Conservation (phyloP, 1,139 yeast species). For the Candida smagusa region DNA sequence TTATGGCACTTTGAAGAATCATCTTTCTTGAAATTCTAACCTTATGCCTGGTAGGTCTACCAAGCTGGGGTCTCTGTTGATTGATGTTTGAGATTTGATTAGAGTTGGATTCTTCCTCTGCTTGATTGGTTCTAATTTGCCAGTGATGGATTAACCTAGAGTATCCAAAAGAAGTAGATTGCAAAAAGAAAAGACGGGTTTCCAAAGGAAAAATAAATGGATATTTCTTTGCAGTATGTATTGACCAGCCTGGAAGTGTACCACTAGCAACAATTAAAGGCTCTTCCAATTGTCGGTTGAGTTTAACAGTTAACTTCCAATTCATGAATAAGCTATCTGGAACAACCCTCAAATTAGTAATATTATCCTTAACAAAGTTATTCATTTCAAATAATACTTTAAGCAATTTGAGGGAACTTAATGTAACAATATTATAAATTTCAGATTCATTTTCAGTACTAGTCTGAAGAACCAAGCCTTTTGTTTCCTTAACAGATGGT, state of each 20-base stretch:
- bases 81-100: conserved; percentile 9
- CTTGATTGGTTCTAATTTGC: conserved; percentile 56
- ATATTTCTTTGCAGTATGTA: conserved; percentile 64
- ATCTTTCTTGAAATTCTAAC: conserved; percentile 71
- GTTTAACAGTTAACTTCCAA: conserved; percentile 81
- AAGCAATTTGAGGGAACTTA: conserved; percentile 54
- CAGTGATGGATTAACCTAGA: conserved; percentile 80
- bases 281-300: conserved; percentile 85
- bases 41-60: conserved; percentile 78
- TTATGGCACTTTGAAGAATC: conserved; percentile 74
- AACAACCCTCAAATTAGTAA: conserved; percentile 17
- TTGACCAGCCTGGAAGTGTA: conserved; percentile 82
- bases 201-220: conserved; percentile 87
- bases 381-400: conserved; percentile 52
- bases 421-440: conserved; percentile 42
- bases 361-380: conserved; percentile 24
- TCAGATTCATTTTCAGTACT: conserved; percentile 29
- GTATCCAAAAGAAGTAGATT: conserved; percentile 89
- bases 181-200: conserved; percentile 72
- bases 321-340: conserved; percentile 58
- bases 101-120: conserved; percentile 23
- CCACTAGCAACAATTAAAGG: conserved; percentile 88
- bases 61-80: conserved; percentile 47
- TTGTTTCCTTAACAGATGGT: conserved; percentile 13
- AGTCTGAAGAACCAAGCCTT: conserved; percentile 12